A percentile compares a stretch with the other conserved stretches of the same genome.
These are phyloP conservation scores for Fusarium nelsonii DNA, from an alignment of 2,329 filamentous ascomycete species.

Conservation along the genomic window DNA sequence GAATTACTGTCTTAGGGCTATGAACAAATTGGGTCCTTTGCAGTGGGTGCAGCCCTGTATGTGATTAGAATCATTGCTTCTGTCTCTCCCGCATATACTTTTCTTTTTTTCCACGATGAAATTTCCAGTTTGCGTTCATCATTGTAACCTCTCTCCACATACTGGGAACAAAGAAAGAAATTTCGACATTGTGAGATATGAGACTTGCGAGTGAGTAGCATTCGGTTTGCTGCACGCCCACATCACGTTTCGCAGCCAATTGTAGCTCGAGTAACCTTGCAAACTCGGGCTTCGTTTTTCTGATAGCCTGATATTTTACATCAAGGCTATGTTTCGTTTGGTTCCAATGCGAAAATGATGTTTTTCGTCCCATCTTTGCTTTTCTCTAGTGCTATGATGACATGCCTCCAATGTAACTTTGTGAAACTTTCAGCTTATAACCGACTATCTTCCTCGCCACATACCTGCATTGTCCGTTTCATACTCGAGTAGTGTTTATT, in stretches of 20 bases:
- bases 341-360: background rate
- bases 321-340: slow-evolving; percentile 6
- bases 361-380: slow-evolving; percentile 1
- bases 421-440: background rate
- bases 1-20: background rate
- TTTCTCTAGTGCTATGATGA: background rate
- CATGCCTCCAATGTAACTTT: background rate
- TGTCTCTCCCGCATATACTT: background rate
- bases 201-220: background rate
- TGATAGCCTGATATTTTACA: background rate
- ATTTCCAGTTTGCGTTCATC: background rate
- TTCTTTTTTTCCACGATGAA: background rate
- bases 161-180: background rate
- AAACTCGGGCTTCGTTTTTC: background rate
- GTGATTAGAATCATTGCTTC: background rate
- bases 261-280: background rate
- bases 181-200: background rate
- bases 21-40: background rate
- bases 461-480: background rate
- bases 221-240: background rate
- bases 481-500: background rate
- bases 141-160: slow-evolving; percentile 19
- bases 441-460: background rate
- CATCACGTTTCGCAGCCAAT: slow-evolving; percentile 1
- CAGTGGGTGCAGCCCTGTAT: background rate